A percentile compares a stretch with the other conserved stretches of the same genome.
phyloP scores from a whole-genome alignment of 2,329 filamentous ascomycete genomes.

The Epichloe festucae region DNA sequence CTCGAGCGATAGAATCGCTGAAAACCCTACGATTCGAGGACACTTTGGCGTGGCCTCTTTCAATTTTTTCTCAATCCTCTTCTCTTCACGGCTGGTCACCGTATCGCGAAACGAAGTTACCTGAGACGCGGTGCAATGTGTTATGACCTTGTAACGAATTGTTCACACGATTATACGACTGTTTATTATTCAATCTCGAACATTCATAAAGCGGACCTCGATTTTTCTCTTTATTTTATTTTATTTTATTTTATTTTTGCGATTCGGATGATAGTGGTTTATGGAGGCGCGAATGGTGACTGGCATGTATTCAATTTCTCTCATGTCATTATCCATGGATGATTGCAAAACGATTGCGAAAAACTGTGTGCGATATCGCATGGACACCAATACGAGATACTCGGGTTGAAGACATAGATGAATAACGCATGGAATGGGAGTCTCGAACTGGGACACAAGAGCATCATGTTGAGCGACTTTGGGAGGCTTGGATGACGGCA shows the following conservation, averaged over 20 bases:
- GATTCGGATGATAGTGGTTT: not conserved
- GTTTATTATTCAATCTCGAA: conserved; percentile 3
- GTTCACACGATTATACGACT: conserved; percentile 21
- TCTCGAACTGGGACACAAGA: too few relatives aligned
- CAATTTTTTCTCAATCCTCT: conserved; percentile 14
- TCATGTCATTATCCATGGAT: conserved; percentile 5
- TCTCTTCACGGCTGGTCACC: conserved; percentile 22
- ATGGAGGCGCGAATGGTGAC: conserved; percentile 4
- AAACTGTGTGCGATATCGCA: conserved; percentile 2
- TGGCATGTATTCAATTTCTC: conserved; percentile 19
- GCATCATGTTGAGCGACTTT: conserved; percentile 7
- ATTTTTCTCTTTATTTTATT: not conserved
- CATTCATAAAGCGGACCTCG: not conserved
- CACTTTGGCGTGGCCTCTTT: not conserved
- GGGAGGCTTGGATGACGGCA: conserved; percentile 7
- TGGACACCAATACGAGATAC: conserved; percentile 6
- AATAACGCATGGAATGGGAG: conserved; percentile 10
- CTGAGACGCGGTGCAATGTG: conserved; percentile 19
- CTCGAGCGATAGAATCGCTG: conserved; percentile 7
- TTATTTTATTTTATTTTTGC: not conserved
- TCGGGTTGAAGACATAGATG: conserved; percentile 9
- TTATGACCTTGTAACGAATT: conserved; percentile 21
- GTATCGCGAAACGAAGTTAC: conserved; percentile 19
- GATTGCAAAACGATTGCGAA: not conserved
- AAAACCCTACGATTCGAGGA: not conserved